phyloP scores from a whole-genome alignment of 345 rosid species.

The Bruguiera gymnorhiza region DNA sequence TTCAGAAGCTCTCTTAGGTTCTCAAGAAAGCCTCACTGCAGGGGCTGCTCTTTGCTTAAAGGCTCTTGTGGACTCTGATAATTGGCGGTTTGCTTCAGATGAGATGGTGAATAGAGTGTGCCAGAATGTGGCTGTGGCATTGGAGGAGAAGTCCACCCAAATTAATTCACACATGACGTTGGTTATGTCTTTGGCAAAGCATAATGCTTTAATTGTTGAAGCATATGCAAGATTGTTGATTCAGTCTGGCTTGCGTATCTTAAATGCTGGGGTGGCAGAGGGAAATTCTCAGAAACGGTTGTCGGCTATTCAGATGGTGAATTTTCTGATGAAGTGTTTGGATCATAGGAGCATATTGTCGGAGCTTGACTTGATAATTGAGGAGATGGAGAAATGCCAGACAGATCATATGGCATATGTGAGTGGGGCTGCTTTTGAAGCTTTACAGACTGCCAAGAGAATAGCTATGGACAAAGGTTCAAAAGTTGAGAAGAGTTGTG shows the following conservation, averaged over 20 bases:
- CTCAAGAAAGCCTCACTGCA: constrained; percentile 77
- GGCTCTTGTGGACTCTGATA: constrained; percentile 84
- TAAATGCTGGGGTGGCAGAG: constrained; percentile 54
- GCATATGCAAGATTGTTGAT: constrained; percentile 84
- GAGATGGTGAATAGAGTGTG: constrained; percentile 90
- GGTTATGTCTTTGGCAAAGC: constrained; percentile 85
- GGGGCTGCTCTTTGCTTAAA: constrained; percentile 90
- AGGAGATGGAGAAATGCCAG: constrained; percentile 82
- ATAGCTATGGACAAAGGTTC: constrained; percentile 48
- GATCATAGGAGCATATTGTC: constrained; percentile 74
- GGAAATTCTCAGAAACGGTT: constrained; percentile 80
- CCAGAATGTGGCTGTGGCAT: constrained; percentile 81
- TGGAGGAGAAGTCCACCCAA: constrained; percentile 74
- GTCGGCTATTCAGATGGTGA: constrained; percentile 88
- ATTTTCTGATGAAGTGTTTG: constrained; percentile 75
- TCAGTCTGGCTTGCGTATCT: constrained; percentile 61
- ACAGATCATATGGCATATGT: constrained; percentile 87
- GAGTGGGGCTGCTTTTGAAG: constrained; percentile 88
- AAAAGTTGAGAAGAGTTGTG: constrained; percentile 53
- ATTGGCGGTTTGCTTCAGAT: constrained; percentile 86
- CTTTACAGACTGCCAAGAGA: constrained; percentile 71
- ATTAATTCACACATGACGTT: constrained; percentile 68
- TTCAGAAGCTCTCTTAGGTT: constrained; percentile 63
- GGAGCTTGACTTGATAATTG: constrained; percentile 61
- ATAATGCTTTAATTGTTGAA: constrained; percentile 74